These are phyloP conservation scores for Aspergillus sojae DNA, from an alignment of 2,329 filamentous ascomycete species.

Conservation along the genomic window DNA sequence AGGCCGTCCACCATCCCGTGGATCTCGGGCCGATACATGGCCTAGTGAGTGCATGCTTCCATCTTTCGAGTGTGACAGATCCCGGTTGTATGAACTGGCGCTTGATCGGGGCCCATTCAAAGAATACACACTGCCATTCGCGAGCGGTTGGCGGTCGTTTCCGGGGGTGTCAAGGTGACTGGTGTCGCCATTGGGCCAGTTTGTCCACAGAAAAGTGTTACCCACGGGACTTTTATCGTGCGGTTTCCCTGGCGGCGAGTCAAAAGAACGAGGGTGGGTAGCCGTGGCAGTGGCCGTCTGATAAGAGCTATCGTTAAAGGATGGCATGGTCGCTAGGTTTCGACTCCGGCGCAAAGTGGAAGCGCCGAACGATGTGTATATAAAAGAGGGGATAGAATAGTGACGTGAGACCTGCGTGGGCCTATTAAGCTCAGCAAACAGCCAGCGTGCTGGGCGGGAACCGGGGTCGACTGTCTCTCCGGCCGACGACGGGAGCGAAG, in stretches of 20 bases:
- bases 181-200: conserved; percentile 48
- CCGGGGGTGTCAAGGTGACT: conserved; percentile 41
- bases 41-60: conserved; percentile 54
- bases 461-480: conserved; percentile 6
- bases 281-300: conserved; percentile 36
- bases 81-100: conserved; percentile 46
- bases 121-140: conserved; percentile 61
- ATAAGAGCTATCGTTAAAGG: conserved; percentile 40
- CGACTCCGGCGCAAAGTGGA: conserved; percentile 11
- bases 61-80: conserved; percentile 43
- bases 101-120: conserved; percentile 59
- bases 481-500: conserved; percentile 10
- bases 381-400: conserved; percentile 2
- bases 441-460: conserved; percentile 7
- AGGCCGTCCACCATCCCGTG: conserved; percentile 32
- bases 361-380: conserved; percentile 1
- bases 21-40: conserved; percentile 37
- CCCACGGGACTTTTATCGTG: conserved; percentile 48
- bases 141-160: conserved; percentile 43
- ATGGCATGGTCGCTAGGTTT: conserved; percentile 38
- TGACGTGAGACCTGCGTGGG: conserved; percentile 8
- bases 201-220: conserved; percentile 51
- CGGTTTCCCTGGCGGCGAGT: conserved; percentile 44
- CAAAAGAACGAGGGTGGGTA: conserved; percentile 42
- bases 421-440: conserved; percentile 3